These are phyloP conservation scores for Leucogyrophana mollusca DNA, from an alignment of 768 basidiomycete genomes.

Conservation along the genomic window DNA sequence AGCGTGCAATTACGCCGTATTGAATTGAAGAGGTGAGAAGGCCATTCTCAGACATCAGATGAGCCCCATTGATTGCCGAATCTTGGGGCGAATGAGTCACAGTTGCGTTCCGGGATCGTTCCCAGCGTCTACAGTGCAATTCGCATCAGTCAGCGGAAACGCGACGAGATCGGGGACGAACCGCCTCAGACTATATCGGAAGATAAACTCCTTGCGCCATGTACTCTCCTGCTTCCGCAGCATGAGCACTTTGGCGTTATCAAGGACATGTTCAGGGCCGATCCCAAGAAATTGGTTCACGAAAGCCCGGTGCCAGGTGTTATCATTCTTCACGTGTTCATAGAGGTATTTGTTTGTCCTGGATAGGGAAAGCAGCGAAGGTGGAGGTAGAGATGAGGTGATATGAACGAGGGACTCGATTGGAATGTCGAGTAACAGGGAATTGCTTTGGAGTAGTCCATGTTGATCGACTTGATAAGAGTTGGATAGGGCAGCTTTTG, in stretches of 20 bases:
- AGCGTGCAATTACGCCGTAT: conserved; percentile 73
- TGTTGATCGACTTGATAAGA: conserved; percentile 36
- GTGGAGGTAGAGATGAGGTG: conserved; percentile 69
- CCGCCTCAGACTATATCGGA: conserved; percentile 54
- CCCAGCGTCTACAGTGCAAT: conserved; percentile 60
- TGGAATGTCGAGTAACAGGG: conserved; percentile 54
- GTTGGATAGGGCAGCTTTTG: conserved; percentile 26
- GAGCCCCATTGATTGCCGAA: conserved; percentile 54
- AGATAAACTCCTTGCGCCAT: conserved; percentile 73
- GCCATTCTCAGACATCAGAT: conserved; percentile 54
- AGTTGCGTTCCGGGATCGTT: conserved; percentile 55
- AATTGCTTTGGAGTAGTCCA: conserved; percentile 44
- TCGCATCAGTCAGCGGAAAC: conserved; percentile 3
- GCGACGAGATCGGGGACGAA: conserved; percentile 26
- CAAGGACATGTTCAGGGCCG: conserved; percentile 58
- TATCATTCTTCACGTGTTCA: conserved; percentile 72
- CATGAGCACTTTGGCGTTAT: conserved; percentile 43
- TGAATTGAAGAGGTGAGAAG: conserved; percentile 63
- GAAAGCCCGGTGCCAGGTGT: conserved; percentile 79
- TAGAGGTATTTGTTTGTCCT: conserved; percentile 50
- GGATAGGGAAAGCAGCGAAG: conserved; percentile 56
- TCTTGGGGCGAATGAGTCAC: conserved; percentile 65
- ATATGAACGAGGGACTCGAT: conserved; percentile 74
- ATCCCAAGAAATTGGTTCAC: conserved; percentile 65
- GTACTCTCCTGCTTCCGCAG: conserved; percentile 55